phyloP scores from a whole-genome alignment of 1,284 basidiomycete species.

The Apiotrichum laibachii region DNA sequence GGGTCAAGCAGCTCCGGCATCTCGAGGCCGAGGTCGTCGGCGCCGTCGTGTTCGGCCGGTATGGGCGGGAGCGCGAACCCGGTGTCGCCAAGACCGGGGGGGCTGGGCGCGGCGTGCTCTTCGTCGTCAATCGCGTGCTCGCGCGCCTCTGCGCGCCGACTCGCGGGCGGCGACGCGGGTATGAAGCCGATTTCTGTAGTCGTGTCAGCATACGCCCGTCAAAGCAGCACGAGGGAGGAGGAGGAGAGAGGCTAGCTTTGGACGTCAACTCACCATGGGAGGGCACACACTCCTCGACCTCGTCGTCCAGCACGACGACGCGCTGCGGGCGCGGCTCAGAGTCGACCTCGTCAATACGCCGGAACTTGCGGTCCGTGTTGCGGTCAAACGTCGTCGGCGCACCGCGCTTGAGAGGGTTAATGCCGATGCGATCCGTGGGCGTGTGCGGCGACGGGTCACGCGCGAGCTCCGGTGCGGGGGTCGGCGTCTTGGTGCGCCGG shows the following conservation, averaged over 20 bases:
- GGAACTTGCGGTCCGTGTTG: constrained; percentile 2
- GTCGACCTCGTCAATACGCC: background rate
- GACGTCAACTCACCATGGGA: background rate
- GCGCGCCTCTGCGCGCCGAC: background rate
- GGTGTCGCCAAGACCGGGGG: background rate
- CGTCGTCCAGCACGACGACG: background rate
- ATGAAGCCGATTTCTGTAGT: background rate
- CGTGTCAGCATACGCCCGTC: background rate
- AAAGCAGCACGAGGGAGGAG: background rate
- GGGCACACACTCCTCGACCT: background rate
- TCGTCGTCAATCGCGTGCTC: background rate
- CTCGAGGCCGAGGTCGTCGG: background rate
- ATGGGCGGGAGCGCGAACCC: background rate
- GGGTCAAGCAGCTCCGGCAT: background rate
- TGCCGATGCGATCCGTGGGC: background rate
- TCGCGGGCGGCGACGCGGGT: background rate
- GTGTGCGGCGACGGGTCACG: background rate
- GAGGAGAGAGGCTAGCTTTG: background rate
- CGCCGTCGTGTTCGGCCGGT: background rate
- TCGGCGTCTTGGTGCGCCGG: background rate
- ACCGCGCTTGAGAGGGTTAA: constrained; percentile 5
- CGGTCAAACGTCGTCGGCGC: constrained; percentile 1
- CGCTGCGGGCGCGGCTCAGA: background rate
- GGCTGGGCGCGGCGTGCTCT: background rate
- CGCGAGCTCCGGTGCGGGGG: background rate